Evolutionary conservation across 176 grass and related monocot genomes (phyloP), one percentile per base, ranked within the genome.

Genomic region (Echinochloa phyllopogon): DNA sequence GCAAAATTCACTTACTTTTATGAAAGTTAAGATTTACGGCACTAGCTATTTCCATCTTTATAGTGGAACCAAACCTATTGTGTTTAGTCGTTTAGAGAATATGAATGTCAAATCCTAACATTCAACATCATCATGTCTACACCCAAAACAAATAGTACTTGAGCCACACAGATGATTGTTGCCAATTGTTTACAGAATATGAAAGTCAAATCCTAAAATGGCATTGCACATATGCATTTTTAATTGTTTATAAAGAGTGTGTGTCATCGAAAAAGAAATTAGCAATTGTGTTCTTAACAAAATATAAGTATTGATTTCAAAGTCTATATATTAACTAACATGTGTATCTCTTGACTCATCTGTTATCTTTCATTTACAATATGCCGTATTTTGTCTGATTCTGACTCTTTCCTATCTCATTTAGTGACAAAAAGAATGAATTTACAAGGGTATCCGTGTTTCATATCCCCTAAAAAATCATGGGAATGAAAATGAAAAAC

Each of bases 391-490:
- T 13, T 62, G 6, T 10, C 17, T 41, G 20, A 40, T 56, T 78
- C 55, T 11, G 45, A 29, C 25, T 40, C 74, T 74, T 48, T 15
- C 10, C 37, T 66, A 59, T 10, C 39, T 21, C 43, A 67, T 68
- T 67, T 45, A 57, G 69, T 20, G 69, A 51, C 40, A 66, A 85
- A 81, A 84, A 76, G 25, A 49, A 39, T 69, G 8, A 69, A 85
- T 69, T n/a, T 85, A 84, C 68, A 80, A 36, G 33, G 81, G 69
- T 10, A 62, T 76, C 33, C 39, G 51, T 10, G 43, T 66, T 81
- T 75, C 76, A 58, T 42, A 67, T 85, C 87, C 87, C 82, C 82
- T 74, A 17, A 88, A 89, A 89, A 89, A 89, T 79, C 11, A 51
- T 69, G 87, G 77, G 76, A 81, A 80, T 75, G 62, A 63, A 65